Base-by-base conservation (phyloP, 202 grass and related monocot species). In the Panicum hallii region DNA sequence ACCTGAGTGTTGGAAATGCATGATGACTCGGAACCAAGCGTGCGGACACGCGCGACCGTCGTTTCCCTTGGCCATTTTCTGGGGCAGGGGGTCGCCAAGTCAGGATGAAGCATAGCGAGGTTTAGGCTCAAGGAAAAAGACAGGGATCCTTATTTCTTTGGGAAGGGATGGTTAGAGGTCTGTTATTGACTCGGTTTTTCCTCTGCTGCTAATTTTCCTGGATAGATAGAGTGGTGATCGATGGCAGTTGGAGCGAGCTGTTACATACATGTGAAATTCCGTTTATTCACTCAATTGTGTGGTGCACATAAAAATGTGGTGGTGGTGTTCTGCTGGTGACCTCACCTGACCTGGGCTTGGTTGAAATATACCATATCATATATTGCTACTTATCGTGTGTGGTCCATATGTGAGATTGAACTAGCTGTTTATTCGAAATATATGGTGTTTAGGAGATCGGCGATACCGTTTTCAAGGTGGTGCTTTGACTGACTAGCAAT, bases 101-200 rank as follows among this genome's bases (percentile, higher is more conserved):
- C 49, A 71, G 81, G 81, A 81, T 85, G 89, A 85, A 77, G 77
- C 77, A 84, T 80, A 85, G 70, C 72, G 11, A 77, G 81, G 70
- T 88, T 71, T 77, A 77, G 63, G 62, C 73, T 57, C 68, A 42
- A 50, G 76, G 57, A 82, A 53, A 72, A 52, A 17, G 20, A 9
- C 49, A 46, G 26, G 46, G 68, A 4, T 4, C 36, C 36, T 56
- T 64, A 19, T 77, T 63, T 63, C 36, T 75, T 70, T 28, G 69
- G 65, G 65, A 50, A 78, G 19, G 57, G 57, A 60, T 70, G 20
- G 44, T 75, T 45, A 36, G 56, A 45, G 64, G 71, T 74, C 45
- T 45, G 32, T 67, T 9, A 38, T 78, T 9, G 36, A 85, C 78
- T 67, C 11, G 11, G 28, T 63, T 70, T 72, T 76, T 87, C 71